Percentiles rank a stretch among this genome's conserved stretches.
These are phyloP conservation scores for Nemania abortiva DNA, from an alignment of 2,329 filamentous ascomycete species.

Conservation along the genomic window DNA sequence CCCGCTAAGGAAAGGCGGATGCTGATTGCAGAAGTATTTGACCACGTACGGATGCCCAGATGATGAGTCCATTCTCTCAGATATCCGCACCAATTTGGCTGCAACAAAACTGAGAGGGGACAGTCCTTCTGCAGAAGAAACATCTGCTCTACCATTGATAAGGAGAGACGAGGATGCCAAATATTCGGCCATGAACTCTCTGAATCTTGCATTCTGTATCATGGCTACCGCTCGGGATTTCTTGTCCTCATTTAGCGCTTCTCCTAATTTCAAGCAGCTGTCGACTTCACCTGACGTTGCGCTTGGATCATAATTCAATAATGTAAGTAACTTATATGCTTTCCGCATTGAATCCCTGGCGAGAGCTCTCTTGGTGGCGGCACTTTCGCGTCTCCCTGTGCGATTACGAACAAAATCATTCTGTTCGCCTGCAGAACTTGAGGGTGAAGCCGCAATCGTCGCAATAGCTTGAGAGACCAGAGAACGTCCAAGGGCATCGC, in stretches of 20 bases:
- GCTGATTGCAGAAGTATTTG: conserved; percentile 39
- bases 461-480: neutral
- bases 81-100: conserved; percentile 31
- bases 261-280: conserved; percentile 7
- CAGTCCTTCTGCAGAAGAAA: conserved; percentile 28
- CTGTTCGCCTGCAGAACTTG: neutral
- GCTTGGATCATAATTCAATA: conserved; percentile 10
- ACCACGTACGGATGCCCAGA: conserved; percentile 27
- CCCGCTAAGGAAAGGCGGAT: conserved; percentile 19
- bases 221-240: conserved; percentile 29
- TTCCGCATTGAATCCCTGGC: neutral
- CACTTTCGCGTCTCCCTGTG: too few species aligned
- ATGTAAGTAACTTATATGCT: conserved; percentile 1
- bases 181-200: conserved; percentile 24
- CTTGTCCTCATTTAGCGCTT: conserved; percentile 19
- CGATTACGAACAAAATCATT: neutral
- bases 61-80: conserved; percentile 12
- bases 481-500: neutral
- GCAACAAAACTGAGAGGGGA: conserved; percentile 36
- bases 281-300: conserved; percentile 6
- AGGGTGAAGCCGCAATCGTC: neutral
- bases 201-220: conserved; percentile 23
- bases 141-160: conserved; percentile 33
- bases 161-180: conserved; percentile 26
- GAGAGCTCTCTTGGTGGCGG: neutral